Base-by-base conservation (phyloP, 768 basidiomycete species). In the Favolaschia claudopus region DNA sequence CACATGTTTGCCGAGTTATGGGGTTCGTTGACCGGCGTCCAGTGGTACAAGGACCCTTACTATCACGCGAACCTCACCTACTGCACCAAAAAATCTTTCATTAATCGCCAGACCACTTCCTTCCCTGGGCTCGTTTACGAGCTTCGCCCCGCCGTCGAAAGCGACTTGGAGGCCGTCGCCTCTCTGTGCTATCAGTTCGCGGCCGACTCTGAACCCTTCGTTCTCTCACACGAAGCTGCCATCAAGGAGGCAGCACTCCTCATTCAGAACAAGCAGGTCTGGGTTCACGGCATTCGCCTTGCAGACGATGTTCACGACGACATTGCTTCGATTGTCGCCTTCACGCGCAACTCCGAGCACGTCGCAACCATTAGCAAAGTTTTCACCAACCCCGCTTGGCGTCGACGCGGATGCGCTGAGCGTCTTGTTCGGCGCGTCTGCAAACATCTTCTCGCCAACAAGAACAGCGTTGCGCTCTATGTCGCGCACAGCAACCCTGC, bases 341-440 rank as follows among this genome's bases (percentile, higher is more conserved):
- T 82, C 27, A 89, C 90, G 8, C 77, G 92, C 12, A 84, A 85
- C 57, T 85, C 79, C 24, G 76, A 79, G 1, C 77, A 66, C 5
- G 80, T 88, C 24, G 84, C 85, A 3, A 83, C 87, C 0, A 85
- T 93, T 40, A 88, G 88, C 34, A 92, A 93, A 69, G 90, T 92
- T 1, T 88, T 77, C 67, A 92, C 91, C 0, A 74, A 79, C 43
- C 76, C 82, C 0, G 33, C 64, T 2, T 88, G 83, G 79, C 77
- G 87, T 39, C 69, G 80, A 0, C 73, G 68, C 1, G 82, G 86
- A 5, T 88, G 82, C 63, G 91, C 91, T 0, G 84, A 84, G 66
- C 78, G 82, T 8, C 81, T 93, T 17, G 81, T 88, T 1, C 79
- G 85, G 6, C 74, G 76, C 15, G 88, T 91, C 22, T 85, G 83